A percentile compares a stretch with the other conserved stretches of the same genome.
phyloP scores from a whole-genome alignment of 1,284 basidiomycete genomes.

The Peniophora sp. region DNA sequence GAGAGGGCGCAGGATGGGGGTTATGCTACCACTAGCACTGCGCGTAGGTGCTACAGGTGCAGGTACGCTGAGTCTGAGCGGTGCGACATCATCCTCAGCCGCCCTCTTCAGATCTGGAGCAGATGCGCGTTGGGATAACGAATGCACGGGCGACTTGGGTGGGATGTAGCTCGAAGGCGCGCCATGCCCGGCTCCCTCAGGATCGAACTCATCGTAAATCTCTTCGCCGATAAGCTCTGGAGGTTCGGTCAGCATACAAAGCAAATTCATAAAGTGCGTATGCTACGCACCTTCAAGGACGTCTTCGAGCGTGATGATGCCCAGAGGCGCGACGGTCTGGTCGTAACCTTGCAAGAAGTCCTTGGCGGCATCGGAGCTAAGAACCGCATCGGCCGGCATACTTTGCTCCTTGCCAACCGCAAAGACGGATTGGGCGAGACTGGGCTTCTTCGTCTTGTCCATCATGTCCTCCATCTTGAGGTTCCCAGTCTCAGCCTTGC shows the following conservation, averaged over 20 bases:
- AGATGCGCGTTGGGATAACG: slow-evolving; percentile 20
- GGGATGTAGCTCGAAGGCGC: slow-evolving; percentile 55
- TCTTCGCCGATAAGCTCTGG: slow-evolving; percentile 84
- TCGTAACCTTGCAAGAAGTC: slow-evolving; percentile 74
- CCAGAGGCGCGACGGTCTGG: slow-evolving; percentile 71
- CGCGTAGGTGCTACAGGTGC: slow-evolving; percentile 7
- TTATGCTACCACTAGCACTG: slow-evolving; percentile 13
- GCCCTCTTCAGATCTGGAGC: slow-evolving; percentile 21
- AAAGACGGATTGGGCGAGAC: slow-evolving; percentile 31
- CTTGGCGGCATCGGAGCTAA: slow-evolving; percentile 62
- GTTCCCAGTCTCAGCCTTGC: slow-evolving; percentile 17
- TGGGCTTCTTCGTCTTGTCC: slow-evolving; percentile 28
- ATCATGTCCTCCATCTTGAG: slow-evolving; percentile 29
- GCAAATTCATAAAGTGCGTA: slow-evolving; percentile 3
- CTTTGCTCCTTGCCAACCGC: slow-evolving; percentile 58
- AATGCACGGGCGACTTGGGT: slow-evolving; percentile 12
- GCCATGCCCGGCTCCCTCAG: slow-evolving; percentile 49
- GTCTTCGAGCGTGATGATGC: slow-evolving; percentile 91
- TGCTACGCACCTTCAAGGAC: slow-evolving; percentile 71
- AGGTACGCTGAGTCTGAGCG: slow-evolving; percentile 4
- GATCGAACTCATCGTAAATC: slow-evolving; percentile 83
- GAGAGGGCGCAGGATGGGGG: slow-evolving; percentile 30
- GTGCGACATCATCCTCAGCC: slow-evolving; percentile 4
- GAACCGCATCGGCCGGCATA: slow-evolving; percentile 78
- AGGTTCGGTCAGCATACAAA: not conserved